Evolutionary conservation across 768 basidiomycete genomes (phyloP).

Genomic region (Trametes gibbosa): DNA sequence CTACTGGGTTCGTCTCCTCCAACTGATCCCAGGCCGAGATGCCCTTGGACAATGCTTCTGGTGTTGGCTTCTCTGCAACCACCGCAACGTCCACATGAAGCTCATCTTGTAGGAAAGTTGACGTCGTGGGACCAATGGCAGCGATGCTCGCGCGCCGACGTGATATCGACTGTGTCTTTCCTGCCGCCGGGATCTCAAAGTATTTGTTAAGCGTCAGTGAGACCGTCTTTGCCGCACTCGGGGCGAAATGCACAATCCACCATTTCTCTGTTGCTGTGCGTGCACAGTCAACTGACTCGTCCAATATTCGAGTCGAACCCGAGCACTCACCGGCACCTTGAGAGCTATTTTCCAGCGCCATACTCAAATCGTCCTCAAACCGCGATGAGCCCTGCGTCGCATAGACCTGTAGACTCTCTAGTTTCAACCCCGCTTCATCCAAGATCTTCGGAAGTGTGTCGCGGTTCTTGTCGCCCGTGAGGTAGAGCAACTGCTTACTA

Average conservation of each 20-base stretch:
- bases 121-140: slow-evolving; percentile 70
- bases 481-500: slow-evolving; percentile 52
- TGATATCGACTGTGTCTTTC: neutral
- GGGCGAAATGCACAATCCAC: slow-evolving; percentile 80
- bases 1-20: neutral
- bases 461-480: slow-evolving; percentile 86
- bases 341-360: neutral
- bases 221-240: slow-evolving; percentile 62
- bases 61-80: slow-evolving; percentile 52
- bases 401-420: slow-evolving; percentile 65
- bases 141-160: slow-evolving; percentile 36
- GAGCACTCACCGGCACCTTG: neutral
- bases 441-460: slow-evolving; percentile 61
- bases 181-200: slow-evolving; percentile 39
- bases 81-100: slow-evolving; percentile 51
- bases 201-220: slow-evolving; percentile 45
- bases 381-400: slow-evolving; percentile 55
- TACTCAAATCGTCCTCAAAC: slow-evolving; percentile 44
- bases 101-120: slow-evolving; percentile 45
- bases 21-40: slow-evolving; percentile 13
- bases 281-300: neutral
- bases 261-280: slow-evolving; percentile 28
- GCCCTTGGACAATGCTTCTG: slow-evolving; percentile 43
- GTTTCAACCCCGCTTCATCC: slow-evolving; percentile 38
- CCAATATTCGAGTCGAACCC: neutral